Conservation (phyloP, 116 monocot genomes). For the Posidonia oceanica region DNA sequence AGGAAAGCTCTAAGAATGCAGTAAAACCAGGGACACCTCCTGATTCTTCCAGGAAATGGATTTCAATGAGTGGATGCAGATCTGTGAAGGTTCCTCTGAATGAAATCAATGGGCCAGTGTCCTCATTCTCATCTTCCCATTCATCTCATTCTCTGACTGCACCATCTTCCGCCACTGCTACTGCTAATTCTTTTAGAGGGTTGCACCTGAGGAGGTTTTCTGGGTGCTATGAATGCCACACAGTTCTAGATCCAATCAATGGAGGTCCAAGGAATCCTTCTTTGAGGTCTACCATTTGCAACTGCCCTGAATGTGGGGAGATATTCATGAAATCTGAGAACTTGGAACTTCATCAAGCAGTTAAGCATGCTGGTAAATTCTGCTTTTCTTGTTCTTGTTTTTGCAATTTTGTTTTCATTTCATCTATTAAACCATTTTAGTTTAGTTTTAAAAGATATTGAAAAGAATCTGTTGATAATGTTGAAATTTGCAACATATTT, state of each 20-base stretch:
- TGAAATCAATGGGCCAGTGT: slow-evolving; percentile 25
- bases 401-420: neutral
- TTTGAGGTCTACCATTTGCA: slow-evolving; percentile 30
- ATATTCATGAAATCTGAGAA: slow-evolving; percentile 59
- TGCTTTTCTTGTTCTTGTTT: neutral
- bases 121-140: slow-evolving; percentile 5
- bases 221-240: slow-evolving; percentile 78
- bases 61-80: neutral
- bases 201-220: slow-evolving; percentile 62
- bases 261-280: slow-evolving; percentile 35
- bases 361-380: slow-evolving; percentile 65
- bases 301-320: slow-evolving; percentile 74
- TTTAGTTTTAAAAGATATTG: neutral
- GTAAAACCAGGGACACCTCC: slow-evolving; percentile 3
- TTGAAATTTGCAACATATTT: neutral
- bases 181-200: slow-evolving; percentile 40
- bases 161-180: slow-evolving; percentile 5
- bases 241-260: slow-evolving; percentile 39
- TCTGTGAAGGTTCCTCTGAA: slow-evolving; percentile 14
- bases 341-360: slow-evolving; percentile 60
- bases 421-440: neutral
- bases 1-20: slow-evolving; percentile 23
- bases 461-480: neutral
- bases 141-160: slow-evolving; percentile 6
- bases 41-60: neutral